Evolutionary conservation across 805 yeast species (phyloP).

Genomic region (Candida tammaniensis): DNA sequence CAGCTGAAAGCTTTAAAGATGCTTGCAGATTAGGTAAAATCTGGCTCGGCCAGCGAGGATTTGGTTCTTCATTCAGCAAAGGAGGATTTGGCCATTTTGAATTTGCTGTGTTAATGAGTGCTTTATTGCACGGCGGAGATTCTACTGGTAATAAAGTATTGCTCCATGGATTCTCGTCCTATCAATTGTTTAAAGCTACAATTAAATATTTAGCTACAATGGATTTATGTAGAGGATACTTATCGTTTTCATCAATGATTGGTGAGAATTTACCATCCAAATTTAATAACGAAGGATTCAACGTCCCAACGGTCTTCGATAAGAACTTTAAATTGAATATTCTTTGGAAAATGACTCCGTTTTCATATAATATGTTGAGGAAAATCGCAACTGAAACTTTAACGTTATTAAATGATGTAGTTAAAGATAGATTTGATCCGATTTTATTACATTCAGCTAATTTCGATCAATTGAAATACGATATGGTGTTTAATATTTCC

Average conservation of each 20-base stretch:
- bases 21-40: constrained; percentile 84
- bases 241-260: constrained; percentile 59
- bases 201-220: constrained; percentile 77
- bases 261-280: constrained; percentile 43
- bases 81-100: constrained; percentile 95
- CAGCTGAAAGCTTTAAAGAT: constrained; percentile 78
- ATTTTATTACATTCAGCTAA: constrained; percentile 66
- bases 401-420: constrained; percentile 68
- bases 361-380: constrained; percentile 61
- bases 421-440: constrained; percentile 77
- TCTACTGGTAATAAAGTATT: constrained; percentile 70
- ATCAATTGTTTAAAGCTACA: constrained; percentile 89
- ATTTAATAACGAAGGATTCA: constrained; percentile 58
- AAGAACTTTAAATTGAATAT: constrained; percentile 74
- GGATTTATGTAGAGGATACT: constrained; percentile 67
- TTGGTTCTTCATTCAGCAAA: constrained; percentile 55
- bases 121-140: constrained; percentile 82
- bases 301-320: constrained; percentile 74
- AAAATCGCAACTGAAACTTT: constrained; percentile 70
- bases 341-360: constrained; percentile 73
- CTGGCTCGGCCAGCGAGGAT: constrained; percentile 89
- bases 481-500: constrained; percentile 56
- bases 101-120: constrained; percentile 77
- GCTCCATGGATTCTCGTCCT: constrained; percentile 85
- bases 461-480: constrained; percentile 59